These are phyloP conservation scores for Aureobasidium sp. DNA, from an alignment of 2,329 filamentous ascomycete genomes.

Conservation along the genomic window DNA sequence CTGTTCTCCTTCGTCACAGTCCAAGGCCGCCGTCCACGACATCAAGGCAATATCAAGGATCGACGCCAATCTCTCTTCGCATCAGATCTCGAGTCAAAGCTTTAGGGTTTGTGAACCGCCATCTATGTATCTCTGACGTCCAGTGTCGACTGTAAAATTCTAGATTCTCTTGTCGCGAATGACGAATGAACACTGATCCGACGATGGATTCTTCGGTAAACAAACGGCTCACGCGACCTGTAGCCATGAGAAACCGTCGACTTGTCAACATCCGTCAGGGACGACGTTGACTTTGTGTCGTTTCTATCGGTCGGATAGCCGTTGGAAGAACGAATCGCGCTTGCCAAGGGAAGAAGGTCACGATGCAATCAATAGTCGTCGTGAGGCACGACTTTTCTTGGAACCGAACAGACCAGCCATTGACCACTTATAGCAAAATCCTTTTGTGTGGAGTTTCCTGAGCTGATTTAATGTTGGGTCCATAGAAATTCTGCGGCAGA, in stretches of 20 bases:
- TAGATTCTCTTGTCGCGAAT: not conserved
- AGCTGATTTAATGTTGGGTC: not conserved
- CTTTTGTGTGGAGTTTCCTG: not conserved
- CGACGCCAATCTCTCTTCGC: conserved; percentile 5
- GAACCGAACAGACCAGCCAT: not conserved
- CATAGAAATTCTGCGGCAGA: not conserved
- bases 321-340: not conserved
- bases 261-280: not conserved
- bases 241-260: not conserved
- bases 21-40: not conserved
- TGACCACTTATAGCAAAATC: not conserved
- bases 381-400: not conserved
- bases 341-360: not conserved
- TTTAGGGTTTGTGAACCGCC: not conserved
- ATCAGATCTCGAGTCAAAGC: not conserved
- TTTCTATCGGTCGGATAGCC: not conserved
- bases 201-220: not conserved
- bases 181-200: not conserved
- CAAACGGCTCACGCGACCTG: not conserved
- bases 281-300: not conserved
- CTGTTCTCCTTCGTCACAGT: not conserved
- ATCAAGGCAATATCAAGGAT: conserved; percentile 1
- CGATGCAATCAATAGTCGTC: conserved; percentile 1
- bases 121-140: conserved; percentile 3
- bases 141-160: not conserved